Conservation (phyloP, 371 early-diverging fungal species). For the Mucor racemosus region DNA sequence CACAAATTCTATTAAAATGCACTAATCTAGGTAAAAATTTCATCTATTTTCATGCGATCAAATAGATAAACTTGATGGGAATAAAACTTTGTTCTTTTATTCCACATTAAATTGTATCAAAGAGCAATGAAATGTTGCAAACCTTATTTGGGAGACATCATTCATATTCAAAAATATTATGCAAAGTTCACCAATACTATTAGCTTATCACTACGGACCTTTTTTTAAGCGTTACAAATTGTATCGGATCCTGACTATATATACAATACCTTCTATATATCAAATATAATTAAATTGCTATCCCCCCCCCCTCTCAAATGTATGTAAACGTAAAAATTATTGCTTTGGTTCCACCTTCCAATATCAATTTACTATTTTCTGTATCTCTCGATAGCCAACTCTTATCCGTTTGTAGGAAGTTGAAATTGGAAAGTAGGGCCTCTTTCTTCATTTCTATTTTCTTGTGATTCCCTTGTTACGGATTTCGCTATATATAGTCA, state of each 20-base stretch:
- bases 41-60: background rate
- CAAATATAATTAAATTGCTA: too few species aligned
- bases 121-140: background rate
- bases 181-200: background rate
- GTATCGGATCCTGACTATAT: too few species aligned
- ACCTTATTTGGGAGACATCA: background rate
- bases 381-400: background rate
- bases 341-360: too few species aligned
- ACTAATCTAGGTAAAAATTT: background rate
- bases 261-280: too few species aligned
- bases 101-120: background rate
- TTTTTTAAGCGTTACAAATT: too few species aligned
- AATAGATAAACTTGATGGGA: background rate
- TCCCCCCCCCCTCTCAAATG: too few species aligned
- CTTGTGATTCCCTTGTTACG: background rate
- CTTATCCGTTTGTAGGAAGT: background rate
- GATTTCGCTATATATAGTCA: background rate
- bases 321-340: too few species aligned
- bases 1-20: too few species aligned
- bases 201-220: background rate
- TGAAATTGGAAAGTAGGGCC: background rate
- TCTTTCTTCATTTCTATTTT: background rate
- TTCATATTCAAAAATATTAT: background rate
- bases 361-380: too few species aligned
- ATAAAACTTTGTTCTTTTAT: background rate